phyloP scores from a whole-genome alignment of 768 basidiomycete genomes.

The Tulasnella sp. region DNA sequence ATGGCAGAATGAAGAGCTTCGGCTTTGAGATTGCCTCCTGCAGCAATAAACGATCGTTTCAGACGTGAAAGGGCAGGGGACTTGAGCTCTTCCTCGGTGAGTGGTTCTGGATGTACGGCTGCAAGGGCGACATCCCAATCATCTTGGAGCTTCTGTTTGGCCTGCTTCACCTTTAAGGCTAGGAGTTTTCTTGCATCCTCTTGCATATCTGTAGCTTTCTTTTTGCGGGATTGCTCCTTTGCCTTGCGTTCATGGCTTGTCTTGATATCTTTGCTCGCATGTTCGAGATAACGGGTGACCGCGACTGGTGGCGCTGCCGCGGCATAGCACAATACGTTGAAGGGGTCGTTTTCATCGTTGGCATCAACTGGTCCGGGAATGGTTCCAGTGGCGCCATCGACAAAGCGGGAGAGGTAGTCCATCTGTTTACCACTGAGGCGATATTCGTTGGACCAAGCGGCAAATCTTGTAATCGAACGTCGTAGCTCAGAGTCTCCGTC shows the following conservation, averaged over 20 bases:
- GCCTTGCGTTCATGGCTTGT: background rate
- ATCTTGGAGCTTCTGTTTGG: slow-evolving; percentile 47
- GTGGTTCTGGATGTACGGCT: slow-evolving; percentile 46
- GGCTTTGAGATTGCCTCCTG: background rate
- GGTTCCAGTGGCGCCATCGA: slow-evolving; percentile 9
- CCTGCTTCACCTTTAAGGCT: slow-evolving; percentile 58
- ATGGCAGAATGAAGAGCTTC: slow-evolving; percentile 17
- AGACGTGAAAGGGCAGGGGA: background rate
- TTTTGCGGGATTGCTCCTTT: slow-evolving; percentile 26
- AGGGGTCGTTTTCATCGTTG: background rate
- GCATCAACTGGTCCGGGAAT: background rate
- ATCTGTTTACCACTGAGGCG: slow-evolving; percentile 2
- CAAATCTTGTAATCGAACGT: background rate
- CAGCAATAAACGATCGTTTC: slow-evolving; percentile 10
- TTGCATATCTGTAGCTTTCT: slow-evolving; percentile 31
- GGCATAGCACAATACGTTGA: slow-evolving; percentile 13
- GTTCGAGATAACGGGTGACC: background rate
- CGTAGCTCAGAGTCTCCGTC: background rate
- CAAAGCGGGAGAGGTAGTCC: slow-evolving; percentile 11
- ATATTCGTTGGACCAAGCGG: slow-evolving; percentile 16
- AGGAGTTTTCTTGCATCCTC: slow-evolving; percentile 30
- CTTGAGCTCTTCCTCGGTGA: slow-evolving; percentile 26
- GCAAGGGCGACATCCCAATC: slow-evolving; percentile 58
- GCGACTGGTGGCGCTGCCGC: slow-evolving; percentile 6
- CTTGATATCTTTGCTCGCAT: background rate